These are phyloP conservation scores for Pascua sp. DNA, from an alignment of 1,284 basidiomycete species.

Conservation along the genomic window DNA sequence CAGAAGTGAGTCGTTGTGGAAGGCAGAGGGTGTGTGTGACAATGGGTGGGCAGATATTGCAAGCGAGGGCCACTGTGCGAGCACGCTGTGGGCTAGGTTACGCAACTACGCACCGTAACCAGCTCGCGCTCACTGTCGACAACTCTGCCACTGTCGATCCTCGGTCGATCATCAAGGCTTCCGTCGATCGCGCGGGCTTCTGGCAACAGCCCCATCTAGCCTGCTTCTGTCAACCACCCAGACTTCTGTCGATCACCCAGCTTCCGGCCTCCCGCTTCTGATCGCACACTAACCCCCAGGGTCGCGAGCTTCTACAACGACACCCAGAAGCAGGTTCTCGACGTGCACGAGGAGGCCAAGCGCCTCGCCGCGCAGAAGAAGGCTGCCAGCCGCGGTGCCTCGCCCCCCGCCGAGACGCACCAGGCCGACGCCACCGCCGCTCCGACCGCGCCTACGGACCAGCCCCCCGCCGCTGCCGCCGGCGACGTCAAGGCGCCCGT, in stretches of 20 bases:
- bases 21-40: neutral
- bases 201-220: neutral
- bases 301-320: conserved; percentile 60
- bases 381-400: neutral
- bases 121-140: no score
- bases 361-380: conserved; percentile 49
- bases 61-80: neutral
- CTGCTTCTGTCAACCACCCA: neutral
- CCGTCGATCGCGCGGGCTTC: no score
- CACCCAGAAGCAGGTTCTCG: conserved; percentile 64
- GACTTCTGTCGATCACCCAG: neutral
- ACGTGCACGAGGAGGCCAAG: conserved; percentile 56
- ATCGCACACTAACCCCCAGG: conserved; percentile 20
- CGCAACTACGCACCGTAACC: no score
- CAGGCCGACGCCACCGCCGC: neutral
- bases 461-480: neutral
- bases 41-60: no score
- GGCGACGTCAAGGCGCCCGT: neutral
- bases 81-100: no score
- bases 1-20: conserved; percentile 53
- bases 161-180: no score
- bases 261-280: neutral
- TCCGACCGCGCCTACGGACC: neutral
- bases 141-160: no score
- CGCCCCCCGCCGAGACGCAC: conserved; percentile 10